A percentile compares a stretch with the other conserved stretches of the same genome.
phyloP scores from a whole-genome alignment of 2,329 filamentous ascomycete species.

The Diplodia corticola region DNA sequence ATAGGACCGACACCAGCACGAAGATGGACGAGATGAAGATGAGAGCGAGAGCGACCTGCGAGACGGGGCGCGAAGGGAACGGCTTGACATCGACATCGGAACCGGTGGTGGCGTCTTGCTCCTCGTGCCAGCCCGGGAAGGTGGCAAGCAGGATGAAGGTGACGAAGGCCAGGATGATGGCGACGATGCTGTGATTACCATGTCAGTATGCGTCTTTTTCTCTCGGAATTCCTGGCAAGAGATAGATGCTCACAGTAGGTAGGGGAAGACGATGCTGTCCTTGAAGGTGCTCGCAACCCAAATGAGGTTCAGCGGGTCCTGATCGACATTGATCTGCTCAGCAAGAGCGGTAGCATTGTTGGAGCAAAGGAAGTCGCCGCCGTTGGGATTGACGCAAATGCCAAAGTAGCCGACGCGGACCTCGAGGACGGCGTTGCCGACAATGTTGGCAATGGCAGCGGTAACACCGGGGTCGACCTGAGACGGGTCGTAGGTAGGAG shows the following conservation, averaged over 20 bases:
- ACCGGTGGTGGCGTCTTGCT: conserved; percentile 71
- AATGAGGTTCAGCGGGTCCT: conserved; percentile 94
- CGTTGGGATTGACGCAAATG: conserved; percentile 91
- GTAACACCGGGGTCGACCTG: conserved; percentile 90
- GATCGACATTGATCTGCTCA: conserved; percentile 82
- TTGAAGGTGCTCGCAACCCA: conserved; percentile 98
- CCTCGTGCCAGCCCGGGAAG: conserved; percentile 96
- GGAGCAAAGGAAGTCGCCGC: conserved; percentile 89
- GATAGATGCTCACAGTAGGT: conserved; percentile 71
- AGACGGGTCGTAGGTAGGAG: conserved; percentile 75
- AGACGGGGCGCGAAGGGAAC: conserved; percentile 88
- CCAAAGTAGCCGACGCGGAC: conserved; percentile 97
- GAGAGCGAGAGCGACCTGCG: conserved; percentile 87
- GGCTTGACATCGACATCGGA: conserved; percentile 90
- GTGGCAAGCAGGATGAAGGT: conserved; percentile 93
- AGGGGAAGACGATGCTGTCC: conserved; percentile 97
- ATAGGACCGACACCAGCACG: conserved; percentile 68
- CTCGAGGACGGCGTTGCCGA: conserved; percentile 78
- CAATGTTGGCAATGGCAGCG: conserved; percentile 84
- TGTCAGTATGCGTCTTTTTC: conserved; percentile 2
- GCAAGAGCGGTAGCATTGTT: conserved; percentile 95
- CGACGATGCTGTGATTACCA: conserved; percentile 71
- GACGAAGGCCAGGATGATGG: conserved; percentile 94
- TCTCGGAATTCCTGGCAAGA: too few relatives aligned
- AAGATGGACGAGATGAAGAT: conserved; percentile 74